phyloP scores from a whole-genome alignment of 202 grass and related monocot genomes.

The Carex arenaria region DNA sequence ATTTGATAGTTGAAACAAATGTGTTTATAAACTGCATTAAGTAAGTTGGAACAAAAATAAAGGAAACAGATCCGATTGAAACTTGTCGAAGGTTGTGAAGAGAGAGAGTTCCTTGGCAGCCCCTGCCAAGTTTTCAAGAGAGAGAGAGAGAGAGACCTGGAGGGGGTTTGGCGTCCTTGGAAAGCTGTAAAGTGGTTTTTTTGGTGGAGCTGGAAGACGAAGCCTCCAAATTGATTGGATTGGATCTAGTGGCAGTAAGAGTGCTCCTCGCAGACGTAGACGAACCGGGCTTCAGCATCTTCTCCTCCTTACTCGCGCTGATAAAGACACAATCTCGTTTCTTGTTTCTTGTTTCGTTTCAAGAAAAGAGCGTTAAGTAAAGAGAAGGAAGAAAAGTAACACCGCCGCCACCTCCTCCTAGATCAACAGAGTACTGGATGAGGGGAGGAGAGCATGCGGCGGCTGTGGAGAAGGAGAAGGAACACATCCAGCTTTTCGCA shows the following conservation, averaged over 20 bases:
- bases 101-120: background rate
- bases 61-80: background rate
- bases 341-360: background rate
- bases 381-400: background rate
- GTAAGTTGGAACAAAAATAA: background rate
- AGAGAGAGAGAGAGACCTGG: background rate
- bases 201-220: slow-evolving; percentile 8
- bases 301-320: background rate
- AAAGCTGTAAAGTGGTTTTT: background rate
- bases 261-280: background rate
- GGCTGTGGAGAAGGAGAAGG: background rate
- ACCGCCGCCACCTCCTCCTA: background rate
- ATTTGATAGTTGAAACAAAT: background rate
- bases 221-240: slow-evolving; percentile 6
- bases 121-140: background rate
- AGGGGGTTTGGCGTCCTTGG: background rate
- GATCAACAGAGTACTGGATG: slow-evolving; percentile 4
- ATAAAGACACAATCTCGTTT: background rate
- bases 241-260: background rate
- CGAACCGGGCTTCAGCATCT: slow-evolving; percentile 2
- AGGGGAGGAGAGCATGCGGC: background rate
- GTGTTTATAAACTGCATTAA: background rate
- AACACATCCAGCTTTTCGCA: slow-evolving; percentile 2
- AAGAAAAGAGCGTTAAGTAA: background rate
- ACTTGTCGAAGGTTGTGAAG: background rate